Conservation (phyloP, 2,329 filamentous ascomycete genomes). For the Botrytis hyacinthi region DNA sequence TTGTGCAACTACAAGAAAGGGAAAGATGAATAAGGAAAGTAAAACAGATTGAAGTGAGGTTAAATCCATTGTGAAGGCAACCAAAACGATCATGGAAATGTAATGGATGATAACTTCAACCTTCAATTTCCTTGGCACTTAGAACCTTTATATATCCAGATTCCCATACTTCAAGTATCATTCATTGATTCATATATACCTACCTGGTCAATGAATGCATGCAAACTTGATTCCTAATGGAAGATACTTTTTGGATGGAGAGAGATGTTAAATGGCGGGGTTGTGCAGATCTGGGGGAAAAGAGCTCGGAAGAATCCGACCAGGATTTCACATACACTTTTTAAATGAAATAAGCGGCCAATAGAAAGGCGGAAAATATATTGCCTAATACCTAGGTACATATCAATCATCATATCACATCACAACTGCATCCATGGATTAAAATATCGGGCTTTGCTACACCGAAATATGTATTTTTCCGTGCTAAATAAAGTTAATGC, state of each 20-base stretch:
- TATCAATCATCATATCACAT: constrained; percentile 3
- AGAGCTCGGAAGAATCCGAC: background rate
- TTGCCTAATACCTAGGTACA: background rate
- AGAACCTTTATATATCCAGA: background rate
- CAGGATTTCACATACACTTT: background rate
- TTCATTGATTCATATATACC: background rate
- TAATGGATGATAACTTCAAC: constrained; percentile 1
- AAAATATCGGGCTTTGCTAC: constrained; percentile 24
- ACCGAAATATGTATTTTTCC: constrained; percentile 29
- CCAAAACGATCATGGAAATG: background rate
- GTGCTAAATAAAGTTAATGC: constrained; percentile 6
- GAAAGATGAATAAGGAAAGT: constrained; percentile 3
- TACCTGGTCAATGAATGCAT: background rate
- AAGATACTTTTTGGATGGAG: background rate
- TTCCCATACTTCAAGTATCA: background rate
- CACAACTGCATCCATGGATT: constrained; percentile 12
- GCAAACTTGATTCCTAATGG: background rate
- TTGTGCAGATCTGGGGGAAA: background rate
- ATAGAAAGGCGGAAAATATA: constrained; percentile 6
- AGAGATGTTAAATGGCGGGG: constrained; percentile 5
- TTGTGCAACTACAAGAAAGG: constrained; percentile 22
- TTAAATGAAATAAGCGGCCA: constrained; percentile 3
- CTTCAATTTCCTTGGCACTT: constrained; percentile 11
- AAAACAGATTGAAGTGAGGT: background rate
- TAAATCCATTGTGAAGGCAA: background rate